Percentiles rank a stretch among this genome's conserved stretches.
phyloP scores from a whole-genome alignment of 192 early-diverging fungal genomes.

The Coemansia sp. region DNA sequence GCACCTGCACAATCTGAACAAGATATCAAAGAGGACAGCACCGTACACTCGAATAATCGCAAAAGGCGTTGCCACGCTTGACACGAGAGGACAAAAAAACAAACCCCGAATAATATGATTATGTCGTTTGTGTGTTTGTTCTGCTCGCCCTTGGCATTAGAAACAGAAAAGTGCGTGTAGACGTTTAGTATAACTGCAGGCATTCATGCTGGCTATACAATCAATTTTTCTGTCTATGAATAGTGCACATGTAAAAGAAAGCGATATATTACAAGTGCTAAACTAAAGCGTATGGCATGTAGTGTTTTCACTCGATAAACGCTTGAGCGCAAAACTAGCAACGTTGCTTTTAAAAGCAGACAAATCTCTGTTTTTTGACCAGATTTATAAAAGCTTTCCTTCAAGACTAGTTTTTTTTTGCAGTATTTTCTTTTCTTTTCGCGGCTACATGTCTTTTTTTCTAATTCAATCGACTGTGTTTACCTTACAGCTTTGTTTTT shows the following conservation, averaged over 20 bases:
- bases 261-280: neutral
- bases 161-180: neutral
- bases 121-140: neutral
- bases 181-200: neutral
- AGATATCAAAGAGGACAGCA: neutral
- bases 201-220: neutral
- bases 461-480: neutral
- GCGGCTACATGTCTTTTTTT: too few relatives aligned
- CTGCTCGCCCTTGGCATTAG: neutral
- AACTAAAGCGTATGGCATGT: neutral
- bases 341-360: neutral
- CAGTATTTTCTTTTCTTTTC: neutral
- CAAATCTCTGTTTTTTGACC: neutral
- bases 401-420: neutral
- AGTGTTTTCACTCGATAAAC: neutral
- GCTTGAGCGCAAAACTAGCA: neutral
- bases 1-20: neutral
- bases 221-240: neutral
- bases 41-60: slow-evolving; percentile 1
- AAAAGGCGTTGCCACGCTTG: slow-evolving; percentile 8
- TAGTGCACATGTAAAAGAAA: neutral
- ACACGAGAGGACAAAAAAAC: neutral
- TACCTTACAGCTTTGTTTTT: neutral
- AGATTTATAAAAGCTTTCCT: neutral
- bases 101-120: neutral